Conservation (phyloP, 805 yeast species). For the Candida schatavii region DNA sequence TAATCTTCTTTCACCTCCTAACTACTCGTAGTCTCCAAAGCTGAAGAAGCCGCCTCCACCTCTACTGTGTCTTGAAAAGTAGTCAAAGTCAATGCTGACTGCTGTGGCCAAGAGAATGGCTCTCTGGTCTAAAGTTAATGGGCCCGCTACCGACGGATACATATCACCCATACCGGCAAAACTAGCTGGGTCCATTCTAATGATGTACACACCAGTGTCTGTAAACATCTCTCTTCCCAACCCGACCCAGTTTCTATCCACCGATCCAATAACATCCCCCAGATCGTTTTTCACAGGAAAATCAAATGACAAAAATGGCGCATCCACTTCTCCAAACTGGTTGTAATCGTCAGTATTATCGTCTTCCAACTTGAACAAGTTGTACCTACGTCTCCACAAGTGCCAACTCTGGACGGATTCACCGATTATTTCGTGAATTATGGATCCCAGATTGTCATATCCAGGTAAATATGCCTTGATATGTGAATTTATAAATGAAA, state of each 20-base stretch:
- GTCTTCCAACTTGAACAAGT: slow-evolving; percentile 58
- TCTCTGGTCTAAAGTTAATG: slow-evolving; percentile 72
- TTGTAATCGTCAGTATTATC: slow-evolving; percentile 44
- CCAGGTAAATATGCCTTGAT: slow-evolving; percentile 71
- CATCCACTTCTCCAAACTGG: slow-evolving; percentile 86
- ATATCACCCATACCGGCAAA: slow-evolving; percentile 55
- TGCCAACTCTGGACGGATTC: slow-evolving; percentile 95
- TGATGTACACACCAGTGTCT: slow-evolving; percentile 88
- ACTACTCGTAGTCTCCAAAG: slow-evolving; percentile 28
- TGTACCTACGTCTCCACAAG: slow-evolving; percentile 86
- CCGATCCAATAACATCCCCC: slow-evolving; percentile 64
- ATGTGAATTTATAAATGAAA: slow-evolving; percentile 85
- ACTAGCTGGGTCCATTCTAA: slow-evolving; percentile 75
- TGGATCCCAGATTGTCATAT: slow-evolving; percentile 29
- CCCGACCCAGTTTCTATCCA: slow-evolving; percentile 95
- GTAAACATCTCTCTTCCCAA: slow-evolving; percentile 89
- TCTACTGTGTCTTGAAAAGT: slow-evolving; percentile 86
- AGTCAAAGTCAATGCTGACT: slow-evolving; percentile 91
- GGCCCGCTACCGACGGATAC: slow-evolving; percentile 51
- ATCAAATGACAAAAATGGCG: slow-evolving; percentile 82
- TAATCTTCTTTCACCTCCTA: too few relatives aligned
- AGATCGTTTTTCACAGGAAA: slow-evolving; percentile 69
- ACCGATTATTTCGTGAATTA: slow-evolving; percentile 57
- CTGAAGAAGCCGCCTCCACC: slow-evolving; percentile 46
- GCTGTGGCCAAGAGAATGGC: slow-evolving; percentile 87